These are phyloP conservation scores for Nicotiana sylvestris DNA, from an alignment of 257 asterid genomes.

Conservation along the genomic window DNA sequence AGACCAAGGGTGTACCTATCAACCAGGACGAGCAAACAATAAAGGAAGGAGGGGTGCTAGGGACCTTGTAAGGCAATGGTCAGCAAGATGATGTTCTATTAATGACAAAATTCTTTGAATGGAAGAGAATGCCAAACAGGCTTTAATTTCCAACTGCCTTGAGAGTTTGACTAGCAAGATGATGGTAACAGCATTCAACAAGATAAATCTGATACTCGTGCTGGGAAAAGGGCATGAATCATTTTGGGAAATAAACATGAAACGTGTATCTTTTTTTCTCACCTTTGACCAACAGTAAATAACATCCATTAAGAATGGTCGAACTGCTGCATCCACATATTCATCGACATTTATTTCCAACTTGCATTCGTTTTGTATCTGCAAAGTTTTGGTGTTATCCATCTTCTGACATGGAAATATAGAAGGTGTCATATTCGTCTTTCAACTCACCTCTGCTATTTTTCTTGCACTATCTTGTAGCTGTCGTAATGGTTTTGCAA, in stretches of 20 bases:
- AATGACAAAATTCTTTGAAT: neutral
- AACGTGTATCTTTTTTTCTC: constrained; percentile 17
- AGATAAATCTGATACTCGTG: neutral
- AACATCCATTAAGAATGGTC: constrained; percentile 92
- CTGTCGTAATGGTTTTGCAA: constrained; percentile 83
- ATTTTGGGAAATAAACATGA: neutral
- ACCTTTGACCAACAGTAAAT: constrained; percentile 97
- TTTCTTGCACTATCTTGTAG: constrained; percentile 89
- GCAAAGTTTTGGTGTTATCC: constrained; percentile 15
- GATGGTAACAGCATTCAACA: neutral
- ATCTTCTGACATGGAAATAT: neutral
- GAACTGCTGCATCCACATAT: constrained; percentile 83
- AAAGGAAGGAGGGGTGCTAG: neutral
- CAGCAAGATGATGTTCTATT: neutral
- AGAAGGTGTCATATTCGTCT: neutral
- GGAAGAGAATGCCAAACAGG: constrained; percentile 8
- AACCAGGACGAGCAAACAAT: neutral
- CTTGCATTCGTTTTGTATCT: constrained; percentile 95
- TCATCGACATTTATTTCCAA: constrained; percentile 88
- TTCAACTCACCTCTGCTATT: constrained; percentile 71
- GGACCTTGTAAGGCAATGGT: neutral
- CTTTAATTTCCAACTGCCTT: neutral
- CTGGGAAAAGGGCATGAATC: neutral
- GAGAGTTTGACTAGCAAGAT: neutral
- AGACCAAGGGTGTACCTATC: neutral